Evolutionary conservation across 148 eudicot genomes (phyloP).

Genomic region (Pharnaceum exiguum): DNA sequence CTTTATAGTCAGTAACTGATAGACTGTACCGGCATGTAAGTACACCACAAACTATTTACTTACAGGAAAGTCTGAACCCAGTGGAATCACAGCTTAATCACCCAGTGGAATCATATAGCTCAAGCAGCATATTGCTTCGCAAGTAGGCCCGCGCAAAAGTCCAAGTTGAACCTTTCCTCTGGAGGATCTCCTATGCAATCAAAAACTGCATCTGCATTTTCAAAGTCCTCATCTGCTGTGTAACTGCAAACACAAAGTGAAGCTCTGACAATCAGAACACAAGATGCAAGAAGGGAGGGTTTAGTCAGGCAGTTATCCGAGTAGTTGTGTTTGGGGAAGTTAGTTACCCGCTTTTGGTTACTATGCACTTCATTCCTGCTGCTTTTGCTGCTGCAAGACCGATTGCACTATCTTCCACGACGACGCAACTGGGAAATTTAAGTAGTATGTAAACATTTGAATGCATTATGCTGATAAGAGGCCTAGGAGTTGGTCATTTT

Average conservation of each 20-base stretch:
- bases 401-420: constrained; percentile 88
- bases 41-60: too few species aligned
- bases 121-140: constrained; percentile 52
- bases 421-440: constrained; percentile 62
- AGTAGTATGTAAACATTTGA: neutral
- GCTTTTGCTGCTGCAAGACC: constrained; percentile 99
- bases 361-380: constrained; percentile 95
- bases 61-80: neutral
- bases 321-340: too few species aligned
- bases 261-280: neutral
- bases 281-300: neutral
- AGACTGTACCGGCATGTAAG: too few species aligned
- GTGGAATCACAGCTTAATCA: neutral
- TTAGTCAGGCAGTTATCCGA: too few species aligned
- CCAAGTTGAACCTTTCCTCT: constrained; percentile 79
- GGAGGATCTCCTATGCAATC: constrained; percentile 98
- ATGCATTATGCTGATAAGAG: neutral
- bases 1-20: too few species aligned
- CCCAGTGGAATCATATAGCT: neutral
- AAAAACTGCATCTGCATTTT: constrained; percentile 91
- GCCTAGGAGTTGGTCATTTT: neutral
- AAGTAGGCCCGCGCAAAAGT: constrained; percentile 75
- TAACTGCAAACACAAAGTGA: constrained; percentile 43
- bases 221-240: constrained; percentile 89
- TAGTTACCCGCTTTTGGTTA: constrained; percentile 93